A percentile compares a stretch with the other conserved stretches of the same genome.
phyloP scores from a whole-genome alignment of 2,329 filamentous ascomycete species.

The Clarireedia paspali region DNA sequence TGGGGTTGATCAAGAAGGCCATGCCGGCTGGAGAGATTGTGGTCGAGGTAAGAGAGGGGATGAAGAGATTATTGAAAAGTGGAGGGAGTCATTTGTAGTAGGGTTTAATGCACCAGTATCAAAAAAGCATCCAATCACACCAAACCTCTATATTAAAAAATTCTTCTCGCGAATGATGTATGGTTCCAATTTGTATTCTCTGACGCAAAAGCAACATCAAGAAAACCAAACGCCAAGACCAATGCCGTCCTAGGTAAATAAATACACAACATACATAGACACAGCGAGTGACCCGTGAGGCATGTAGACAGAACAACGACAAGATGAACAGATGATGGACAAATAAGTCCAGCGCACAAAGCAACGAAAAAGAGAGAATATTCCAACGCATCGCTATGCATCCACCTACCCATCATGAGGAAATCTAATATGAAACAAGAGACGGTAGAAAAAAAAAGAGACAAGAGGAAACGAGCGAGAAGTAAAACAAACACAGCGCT shows the following conservation, averaged over 20 bases:
- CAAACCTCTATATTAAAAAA: background rate
- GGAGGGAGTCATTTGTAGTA: slow-evolving; percentile 3
- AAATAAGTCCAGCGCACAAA: background rate
- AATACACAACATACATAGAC: too few relatives aligned
- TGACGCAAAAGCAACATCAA: background rate
- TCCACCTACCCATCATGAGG: background rate
- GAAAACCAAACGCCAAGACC: background rate
- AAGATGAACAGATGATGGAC: background rate
- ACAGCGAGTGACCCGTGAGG: background rate
- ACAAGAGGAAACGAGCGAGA: background rate
- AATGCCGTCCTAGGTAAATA: too few relatives aligned
- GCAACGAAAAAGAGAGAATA: background rate
- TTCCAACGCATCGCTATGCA: slow-evolving; percentile 7
- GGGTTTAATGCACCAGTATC: background rate
- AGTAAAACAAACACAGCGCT: background rate
- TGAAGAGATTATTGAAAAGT: background rate
- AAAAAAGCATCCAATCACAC: background rate
- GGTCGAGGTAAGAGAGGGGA: background rate
- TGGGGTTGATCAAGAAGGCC: slow-evolving; percentile 48
- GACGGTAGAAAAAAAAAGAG: background rate
- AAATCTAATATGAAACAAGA: slow-evolving; percentile 4
- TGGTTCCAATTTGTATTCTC: background rate
- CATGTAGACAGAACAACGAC: background rate
- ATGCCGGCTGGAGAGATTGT: slow-evolving; percentile 45
- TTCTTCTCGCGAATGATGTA: too few relatives aligned